Percentiles rank a stretch among this genome's conserved stretches.
Evolutionary conservation across 1,284 basidiomycete genomes (phyloP).

Genomic region (Grifola frondosa): DNA sequence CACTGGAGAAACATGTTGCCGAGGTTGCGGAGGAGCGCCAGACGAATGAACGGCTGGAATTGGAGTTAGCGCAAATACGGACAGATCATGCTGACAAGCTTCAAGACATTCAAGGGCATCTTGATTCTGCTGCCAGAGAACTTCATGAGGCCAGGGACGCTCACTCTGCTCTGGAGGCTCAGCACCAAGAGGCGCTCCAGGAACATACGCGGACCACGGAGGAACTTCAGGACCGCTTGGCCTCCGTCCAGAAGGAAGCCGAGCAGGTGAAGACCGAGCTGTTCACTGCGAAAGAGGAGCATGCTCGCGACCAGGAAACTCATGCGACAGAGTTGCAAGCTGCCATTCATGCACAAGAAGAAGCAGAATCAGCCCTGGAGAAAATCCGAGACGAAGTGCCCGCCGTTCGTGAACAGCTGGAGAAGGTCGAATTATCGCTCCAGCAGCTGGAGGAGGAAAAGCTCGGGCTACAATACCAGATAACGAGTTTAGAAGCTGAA

Average conservation of each 20-base stretch:
- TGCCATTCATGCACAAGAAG: slow-evolving; percentile 23
- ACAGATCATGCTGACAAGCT: slow-evolving; percentile 27
- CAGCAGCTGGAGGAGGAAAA: slow-evolving; percentile 48
- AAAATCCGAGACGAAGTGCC: slow-evolving; percentile 30
- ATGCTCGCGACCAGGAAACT: slow-evolving; percentile 25
- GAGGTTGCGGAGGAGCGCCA: slow-evolving; percentile 14
- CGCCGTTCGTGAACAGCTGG: slow-evolving; percentile 28
- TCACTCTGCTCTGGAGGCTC: slow-evolving; percentile 28
- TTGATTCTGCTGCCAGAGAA: slow-evolving; percentile 22
- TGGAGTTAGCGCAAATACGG: slow-evolving; percentile 21
- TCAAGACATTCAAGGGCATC: slow-evolving; percentile 26
- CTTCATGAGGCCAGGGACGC: slow-evolving; percentile 22
- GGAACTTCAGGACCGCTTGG: slow-evolving; percentile 26
- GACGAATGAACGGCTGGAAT: slow-evolving; percentile 18
- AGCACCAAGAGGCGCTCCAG: slow-evolving; percentile 25
- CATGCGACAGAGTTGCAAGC: slow-evolving; percentile 25
- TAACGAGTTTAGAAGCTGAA: slow-evolving; percentile 61
- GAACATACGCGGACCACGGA: slow-evolving; percentile 31
- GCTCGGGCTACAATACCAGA: slow-evolving; percentile 47
- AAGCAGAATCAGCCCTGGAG: slow-evolving; percentile 29
- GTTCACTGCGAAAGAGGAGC: slow-evolving; percentile 36
- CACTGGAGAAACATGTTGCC: slow-evolving; percentile 28
- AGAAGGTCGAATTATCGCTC: slow-evolving; percentile 24
- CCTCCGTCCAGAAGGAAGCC: slow-evolving; percentile 24
- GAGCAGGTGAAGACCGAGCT: slow-evolving; percentile 34